Conservation (phyloP, 208 protist genomes). For the Naegleria fowleri region DNA sequence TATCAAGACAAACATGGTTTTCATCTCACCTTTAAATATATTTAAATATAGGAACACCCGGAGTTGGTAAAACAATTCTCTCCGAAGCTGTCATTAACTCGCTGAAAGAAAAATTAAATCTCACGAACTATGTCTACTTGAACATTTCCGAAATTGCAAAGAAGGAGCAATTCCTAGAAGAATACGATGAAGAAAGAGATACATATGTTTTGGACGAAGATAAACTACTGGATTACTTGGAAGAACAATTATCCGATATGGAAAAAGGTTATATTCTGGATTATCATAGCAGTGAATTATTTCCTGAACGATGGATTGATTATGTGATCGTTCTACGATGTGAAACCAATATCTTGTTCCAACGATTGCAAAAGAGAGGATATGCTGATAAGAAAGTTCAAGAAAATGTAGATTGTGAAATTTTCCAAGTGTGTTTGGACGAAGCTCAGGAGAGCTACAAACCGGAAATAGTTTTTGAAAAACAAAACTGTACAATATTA, state of each 20-base stretch:
- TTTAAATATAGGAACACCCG: conserved; percentile 87
- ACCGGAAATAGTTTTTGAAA: conserved; percentile 70
- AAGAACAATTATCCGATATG: conserved; percentile 69
- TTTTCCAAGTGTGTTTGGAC: conserved; percentile 89
- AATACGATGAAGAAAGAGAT: conserved; percentile 83
- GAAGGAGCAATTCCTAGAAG: conserved; percentile 77
- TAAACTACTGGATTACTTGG: conserved; percentile 83
- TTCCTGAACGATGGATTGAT: conserved; percentile 95
- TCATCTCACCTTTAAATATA: background rate
- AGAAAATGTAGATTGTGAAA: conserved; percentile 96
- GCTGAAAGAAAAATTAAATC: conserved; percentile 46
- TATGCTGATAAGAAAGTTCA: conserved; percentile 83
- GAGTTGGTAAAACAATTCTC: conserved; percentile 90
- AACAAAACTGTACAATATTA: conserved; percentile 79
- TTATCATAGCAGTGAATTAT: conserved; percentile 91
- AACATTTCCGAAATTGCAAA: conserved; percentile 82
- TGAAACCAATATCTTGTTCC: conserved; percentile 77
- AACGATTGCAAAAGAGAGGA: conserved; percentile 73
- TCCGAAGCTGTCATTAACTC: conserved; percentile 62
- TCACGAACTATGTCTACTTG: conserved; percentile 60
- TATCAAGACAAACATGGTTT: background rate
- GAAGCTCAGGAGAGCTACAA: conserved; percentile 85
- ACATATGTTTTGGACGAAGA: conserved; percentile 88
- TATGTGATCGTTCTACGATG: conserved; percentile 87
- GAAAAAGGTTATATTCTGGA: conserved; percentile 82